Conservation (phyloP, 768 basidiomycete genomes). For the Lactarius deliciosus region DNA sequence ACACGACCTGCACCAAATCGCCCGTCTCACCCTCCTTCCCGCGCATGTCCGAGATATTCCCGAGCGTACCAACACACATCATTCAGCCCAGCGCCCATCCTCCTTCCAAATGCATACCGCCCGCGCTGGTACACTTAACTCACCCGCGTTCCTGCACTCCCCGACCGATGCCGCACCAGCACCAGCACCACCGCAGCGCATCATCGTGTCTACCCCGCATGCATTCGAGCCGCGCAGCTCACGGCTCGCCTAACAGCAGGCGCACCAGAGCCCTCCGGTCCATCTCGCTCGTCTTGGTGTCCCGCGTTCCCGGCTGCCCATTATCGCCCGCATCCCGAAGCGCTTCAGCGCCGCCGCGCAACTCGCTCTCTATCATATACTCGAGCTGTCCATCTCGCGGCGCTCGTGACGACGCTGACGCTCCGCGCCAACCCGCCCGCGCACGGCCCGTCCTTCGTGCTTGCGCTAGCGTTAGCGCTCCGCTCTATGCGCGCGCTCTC, state of each 20-base stretch:
- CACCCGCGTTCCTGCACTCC: constrained; percentile 14
- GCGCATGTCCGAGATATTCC: background rate
- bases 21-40: background rate
- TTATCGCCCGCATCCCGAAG: constrained; percentile 32
- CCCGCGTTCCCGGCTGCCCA: constrained; percentile 27
- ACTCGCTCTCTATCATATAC: constrained; percentile 31
- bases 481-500: constrained; percentile 36
- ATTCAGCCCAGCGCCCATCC: background rate
- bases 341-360: constrained; percentile 32
- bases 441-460: constrained; percentile 23
- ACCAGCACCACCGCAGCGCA: background rate
- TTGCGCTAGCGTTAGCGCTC: constrained; percentile 35
- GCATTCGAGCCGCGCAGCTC: background rate
- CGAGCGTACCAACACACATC: background rate
- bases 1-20: background rate
- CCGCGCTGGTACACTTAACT: constrained; percentile 17
- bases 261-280: constrained; percentile 14
- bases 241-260: constrained; percentile 5
- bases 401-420: constrained; percentile 33
- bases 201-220: background rate
- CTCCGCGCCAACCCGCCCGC: constrained; percentile 22
- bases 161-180: background rate
- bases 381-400: constrained; percentile 33
- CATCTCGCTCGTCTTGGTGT: constrained; percentile 29
- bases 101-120: background rate